A percentile compares a stretch with the other conserved stretches of the same genome.
phyloP scores from a whole-genome alignment of 257 asterid genomes.

The Scutellaria galericulata region DNA sequence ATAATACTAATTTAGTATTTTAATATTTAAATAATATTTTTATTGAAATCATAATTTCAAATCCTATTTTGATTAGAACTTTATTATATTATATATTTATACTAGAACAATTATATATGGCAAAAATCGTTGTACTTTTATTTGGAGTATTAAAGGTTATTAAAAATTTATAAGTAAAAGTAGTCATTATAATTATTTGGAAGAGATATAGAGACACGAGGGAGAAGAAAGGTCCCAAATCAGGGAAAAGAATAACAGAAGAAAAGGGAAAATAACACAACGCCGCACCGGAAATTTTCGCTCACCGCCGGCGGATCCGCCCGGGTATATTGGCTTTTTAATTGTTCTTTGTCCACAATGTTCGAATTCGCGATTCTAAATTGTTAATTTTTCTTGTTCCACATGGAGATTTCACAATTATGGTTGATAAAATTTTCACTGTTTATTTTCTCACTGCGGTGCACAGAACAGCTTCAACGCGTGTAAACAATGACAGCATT shows the following conservation, averaged over 20 bases:
- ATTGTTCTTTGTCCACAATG: not conserved
- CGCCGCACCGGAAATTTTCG: slow-evolving; percentile 4
- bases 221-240: not conserved
- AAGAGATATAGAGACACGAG: no score
- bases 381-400: not conserved
- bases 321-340: not conserved
- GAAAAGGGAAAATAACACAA: not conserved
- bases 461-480: slow-evolving; percentile 18
- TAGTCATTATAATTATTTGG: no score
- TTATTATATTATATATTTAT: no score
- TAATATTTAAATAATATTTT: no score
- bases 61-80: no score
- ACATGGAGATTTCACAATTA: not conserved
- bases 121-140: no score
- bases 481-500: not conserved
- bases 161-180: no score
- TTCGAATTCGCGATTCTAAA: not conserved
- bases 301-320: slow-evolving; percentile 21
- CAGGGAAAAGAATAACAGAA: no score
- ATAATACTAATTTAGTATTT: no score
- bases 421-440: slow-evolving; percentile 6
- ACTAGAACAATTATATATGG: no score
- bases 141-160: no score
- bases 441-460: not conserved
- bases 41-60: no score